Conservation (phyloP, 2,329 filamentous ascomycete genomes). For the Penicillium freii region DNA sequence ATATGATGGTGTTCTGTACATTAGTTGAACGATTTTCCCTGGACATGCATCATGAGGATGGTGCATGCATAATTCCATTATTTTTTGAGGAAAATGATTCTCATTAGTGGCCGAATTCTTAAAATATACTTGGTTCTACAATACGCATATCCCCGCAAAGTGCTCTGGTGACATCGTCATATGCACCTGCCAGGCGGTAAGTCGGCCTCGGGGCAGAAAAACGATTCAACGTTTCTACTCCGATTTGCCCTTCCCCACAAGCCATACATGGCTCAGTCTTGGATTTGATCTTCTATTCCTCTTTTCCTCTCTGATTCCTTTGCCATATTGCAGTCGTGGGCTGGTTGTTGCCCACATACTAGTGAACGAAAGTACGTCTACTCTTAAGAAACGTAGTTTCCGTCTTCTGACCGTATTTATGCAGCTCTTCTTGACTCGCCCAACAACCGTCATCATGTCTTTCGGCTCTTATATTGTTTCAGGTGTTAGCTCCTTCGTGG, state of each 20-base stretch:
- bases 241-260: conserved; percentile 12
- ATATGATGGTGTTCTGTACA: conserved; percentile 38
- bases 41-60: conserved; percentile 11
- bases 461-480: conserved; percentile 59
- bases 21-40: conserved; percentile 30
- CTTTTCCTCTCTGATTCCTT: not conserved
- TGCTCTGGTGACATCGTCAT: conserved; percentile 22
- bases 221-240: conserved; percentile 18
- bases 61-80: conserved; percentile 18
- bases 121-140: not conserved
- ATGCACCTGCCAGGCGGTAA: conserved; percentile 25
- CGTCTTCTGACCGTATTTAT: conserved; percentile 5
- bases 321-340: not conserved
- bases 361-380: not conserved
- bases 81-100: not conserved
- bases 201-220: conserved; percentile 27
- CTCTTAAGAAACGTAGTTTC: not conserved
- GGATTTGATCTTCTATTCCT: conserved; percentile 2
- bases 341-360: not conserved
- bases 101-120: not conserved
- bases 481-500: conserved; percentile 63
- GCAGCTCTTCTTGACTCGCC: conserved; percentile 19
- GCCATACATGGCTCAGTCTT: conserved; percentile 8
- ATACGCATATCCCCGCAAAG: not conserved
- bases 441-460: conserved; percentile 52